A percentile compares a stretch with the other conserved stretches of the same genome.
Conservation (phyloP, 1,139 yeast species). For the Protomyces macrosporus region DNA sequence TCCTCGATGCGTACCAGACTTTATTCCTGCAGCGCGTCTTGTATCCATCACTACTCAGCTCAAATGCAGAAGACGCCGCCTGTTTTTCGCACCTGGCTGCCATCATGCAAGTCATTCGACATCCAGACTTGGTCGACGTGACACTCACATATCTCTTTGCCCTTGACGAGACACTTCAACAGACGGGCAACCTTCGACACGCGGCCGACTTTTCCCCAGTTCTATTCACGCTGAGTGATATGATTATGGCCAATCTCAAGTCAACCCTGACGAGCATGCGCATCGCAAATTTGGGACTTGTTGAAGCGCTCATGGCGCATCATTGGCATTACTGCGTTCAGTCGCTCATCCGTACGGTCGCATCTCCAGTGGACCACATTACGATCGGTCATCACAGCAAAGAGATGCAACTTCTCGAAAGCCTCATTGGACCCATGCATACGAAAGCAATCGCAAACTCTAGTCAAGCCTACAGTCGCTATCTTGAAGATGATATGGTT, state of each 20-base stretch:
- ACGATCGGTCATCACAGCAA: background rate
- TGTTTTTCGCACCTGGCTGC: constrained; percentile 31
- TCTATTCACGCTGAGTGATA: constrained; percentile 33
- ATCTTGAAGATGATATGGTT: background rate
- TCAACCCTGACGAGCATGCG: constrained; percentile 27
- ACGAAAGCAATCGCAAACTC: background rate
- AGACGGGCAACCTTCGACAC: background rate
- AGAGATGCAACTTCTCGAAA: background rate
- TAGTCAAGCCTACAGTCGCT: background rate
- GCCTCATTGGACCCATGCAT: background rate
- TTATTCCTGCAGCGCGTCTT: constrained; percentile 37
- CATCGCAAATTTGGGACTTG: constrained; percentile 31
- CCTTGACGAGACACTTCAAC: background rate
- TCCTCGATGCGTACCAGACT: constrained; percentile 35
- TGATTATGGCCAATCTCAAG: constrained; percentile 33
- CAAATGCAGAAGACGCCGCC: constrained; percentile 31
- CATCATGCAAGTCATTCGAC: constrained; percentile 35
- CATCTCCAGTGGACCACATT: background rate
- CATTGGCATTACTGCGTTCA: background rate
- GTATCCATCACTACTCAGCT: constrained; percentile 31
- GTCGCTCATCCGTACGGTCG: background rate
- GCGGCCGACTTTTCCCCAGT: constrained; percentile 17
- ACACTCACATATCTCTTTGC: constrained; percentile 34
- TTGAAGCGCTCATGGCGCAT: constrained; percentile 2
- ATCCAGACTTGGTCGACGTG: constrained; percentile 34